Evolutionary conservation across 2,329 filamentous ascomycete genomes (phyloP), one percentile per base, ranked within the genome.

Genomic region (Talaromyces sp.): DNA sequence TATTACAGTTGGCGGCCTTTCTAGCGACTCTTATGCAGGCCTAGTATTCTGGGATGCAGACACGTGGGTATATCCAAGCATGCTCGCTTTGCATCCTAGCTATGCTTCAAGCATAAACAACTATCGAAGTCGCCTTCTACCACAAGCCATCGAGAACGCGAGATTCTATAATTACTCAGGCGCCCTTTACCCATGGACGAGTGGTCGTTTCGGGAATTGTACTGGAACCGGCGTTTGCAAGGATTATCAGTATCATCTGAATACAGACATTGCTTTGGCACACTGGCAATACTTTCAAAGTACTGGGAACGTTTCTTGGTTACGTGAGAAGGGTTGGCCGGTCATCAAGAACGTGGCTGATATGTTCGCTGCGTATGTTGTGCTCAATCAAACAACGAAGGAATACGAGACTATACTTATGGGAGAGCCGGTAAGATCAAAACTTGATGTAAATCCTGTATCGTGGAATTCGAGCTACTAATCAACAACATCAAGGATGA

Each of bases 241-340:
- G 60, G 85, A 88, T 69, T 85, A 84, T 61, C 85, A 88, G 69
- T 88, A 88, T 65, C 86, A 88, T 71, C 69, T 88, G 23, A 88
- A 87, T 67, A 83, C 84, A 2, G 86, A 88, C 67, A 86, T 88
- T 66, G 83, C 82, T 1, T 76, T 86, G 40, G 77, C 81, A 4
- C 79, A 85, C 48, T 77, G 80, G 69, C 83, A 85, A 59, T 83
- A 85, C 63, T 83, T 79, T 69, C 74, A 80, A n/a, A 78, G 79
- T 11, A 83, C 82, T 21, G 83, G 83, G 6, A 82, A 86, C 67
- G 76, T 74, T 6, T 69, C 75, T 1, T 82, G 79, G 68, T 83
- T 85, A 70, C 75, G 77, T 23, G 69, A 78, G 1, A 72, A 80
- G 5, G 76, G 86, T 4, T 81, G 83, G 56, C 84, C 86, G 0